Evolutionary conservation across 1,284 basidiomycete species (phyloP), one percentile per base, ranked within the genome.

Genomic region (Schizophyllum amplum): DNA sequence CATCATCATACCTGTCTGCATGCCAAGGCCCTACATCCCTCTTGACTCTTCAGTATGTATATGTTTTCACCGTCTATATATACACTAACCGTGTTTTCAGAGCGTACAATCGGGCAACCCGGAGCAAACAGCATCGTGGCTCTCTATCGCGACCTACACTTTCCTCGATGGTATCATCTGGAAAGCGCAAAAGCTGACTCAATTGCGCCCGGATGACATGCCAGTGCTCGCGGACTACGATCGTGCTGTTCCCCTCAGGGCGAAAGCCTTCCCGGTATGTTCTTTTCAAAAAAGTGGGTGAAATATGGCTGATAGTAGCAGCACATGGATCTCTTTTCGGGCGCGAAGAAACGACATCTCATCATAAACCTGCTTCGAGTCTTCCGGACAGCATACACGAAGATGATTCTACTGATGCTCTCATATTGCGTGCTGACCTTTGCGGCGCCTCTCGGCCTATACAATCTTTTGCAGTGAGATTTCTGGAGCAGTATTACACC

Each of bases 191-290:
- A 63, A 63, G 47, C 56, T 69, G 20, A 63, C 64, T 7, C 72
- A 73, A 60, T 66, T 76, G 7, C 60, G 69, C n/a, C 65, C 66
- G 46, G 68, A 70, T 5, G 59, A 69, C 27, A 65, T 79, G 47
- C 80, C 79, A 50, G 77, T 80, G 9, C 65, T 82, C 22, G 76
- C 79, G 4, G 81, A 83, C 62, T 79, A 77, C 57, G 81, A 84
- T 59, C 59, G 63, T 47, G 62, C 69, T 15, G 65, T 60, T 55
- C 63, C 67, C 53, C 59, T 75, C 15, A 63, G 63, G 23, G 63
- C 64, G 26, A 59, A 62, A 42, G 67, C 65, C 50, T 67, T 71
- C 57, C 60, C 60, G 42, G 69, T 70, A 51, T 47, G 68, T 60
- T 24, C n/a, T 26, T 27, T 20, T 48, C 15, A 50, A 21, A 46